Evolutionary conservation across 768 basidiomycete genomes (phyloP), one percentile per base, ranked within the genome.

Genomic region (Trametes sanguinea): DNA sequence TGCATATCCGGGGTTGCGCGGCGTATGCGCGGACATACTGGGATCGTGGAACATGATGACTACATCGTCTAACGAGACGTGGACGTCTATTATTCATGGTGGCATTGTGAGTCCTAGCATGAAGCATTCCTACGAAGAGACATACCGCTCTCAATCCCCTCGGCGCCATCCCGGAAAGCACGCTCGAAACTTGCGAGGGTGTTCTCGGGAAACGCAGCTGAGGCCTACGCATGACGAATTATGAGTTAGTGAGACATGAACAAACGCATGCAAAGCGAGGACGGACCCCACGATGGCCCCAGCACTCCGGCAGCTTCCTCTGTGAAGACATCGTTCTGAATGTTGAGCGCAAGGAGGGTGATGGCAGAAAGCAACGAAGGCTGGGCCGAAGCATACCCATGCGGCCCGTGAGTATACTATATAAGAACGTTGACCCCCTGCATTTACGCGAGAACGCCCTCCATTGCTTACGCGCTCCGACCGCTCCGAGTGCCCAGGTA

Each of bases 41-140:
- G 94, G 90, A 73, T 97, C 95, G 74, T 98, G 95, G 76, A 95
- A 97, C 91, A 97, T 92, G 44, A 98, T 75, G 32, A 98, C 88
- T 44, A 90, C 84, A 68, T 85, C 81, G 74, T 98, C 95, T 65
- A 78, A 76, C 39, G 95, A 93, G 69, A 95, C 88, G 73, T 96
- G 95, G 63, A 96, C 92, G 83, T 95, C 94, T 95, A 81, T 57
- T 69, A 72, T 8, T 43, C 42, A 5, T 14, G 73, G 6, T 37
- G 22, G 1, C 22, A 22, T 22, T 22, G 22, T 22, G 22, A 22
- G 22, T 22, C 22, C 22, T 22, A 22, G 22, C 35, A 37, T 37
- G 35, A 37, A 11, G 6, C 35, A 6, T 6, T 37, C 35, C 11
- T 16, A n/a, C 10, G 4, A 27, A 7, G 64, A 66, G 66, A 76